Conservation (phyloP, 169 alveolate species). For the Babesia ovata region DNA sequence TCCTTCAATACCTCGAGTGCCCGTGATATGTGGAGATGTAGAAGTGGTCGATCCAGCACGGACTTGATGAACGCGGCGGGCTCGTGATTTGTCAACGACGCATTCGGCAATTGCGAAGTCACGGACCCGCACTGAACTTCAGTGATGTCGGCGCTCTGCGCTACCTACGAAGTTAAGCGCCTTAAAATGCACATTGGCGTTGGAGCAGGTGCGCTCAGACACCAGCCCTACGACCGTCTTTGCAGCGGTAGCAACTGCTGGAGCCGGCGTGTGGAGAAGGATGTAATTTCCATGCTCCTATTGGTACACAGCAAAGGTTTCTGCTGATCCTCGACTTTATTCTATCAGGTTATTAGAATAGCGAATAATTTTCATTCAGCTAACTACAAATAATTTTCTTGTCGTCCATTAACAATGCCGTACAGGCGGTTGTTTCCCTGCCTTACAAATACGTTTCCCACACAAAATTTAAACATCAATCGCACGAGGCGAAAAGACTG, state of each 20-base stretch:
- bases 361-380: neutral
- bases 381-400: no score
- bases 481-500: no score
- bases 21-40: conserved; percentile 24
- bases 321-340: no score
- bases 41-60: conserved; percentile 20
- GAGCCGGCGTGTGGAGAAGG: conserved; percentile 20
- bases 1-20: conserved; percentile 26
- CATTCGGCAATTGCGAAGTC: conserved; percentile 5
- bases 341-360: no score
- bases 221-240: conserved; percentile 33
- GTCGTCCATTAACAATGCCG: no score
- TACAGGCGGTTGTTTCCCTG: no score
- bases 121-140: conserved; percentile 12
- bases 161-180: conserved; percentile 35
- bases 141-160: neutral
- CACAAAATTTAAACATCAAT: no score
- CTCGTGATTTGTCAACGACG: conserved; percentile 5
- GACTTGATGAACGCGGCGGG: conserved; percentile 12
- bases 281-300: conserved; percentile 25
- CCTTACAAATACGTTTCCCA: no score
- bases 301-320: neutral
- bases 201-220: conserved; percentile 4
- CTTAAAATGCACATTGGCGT: conserved; percentile 30
- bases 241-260: conserved; percentile 36